These are phyloP conservation scores for Aleurites moluccanus DNA, from an alignment of 441 rosid genomes.

Conservation along the genomic window DNA sequence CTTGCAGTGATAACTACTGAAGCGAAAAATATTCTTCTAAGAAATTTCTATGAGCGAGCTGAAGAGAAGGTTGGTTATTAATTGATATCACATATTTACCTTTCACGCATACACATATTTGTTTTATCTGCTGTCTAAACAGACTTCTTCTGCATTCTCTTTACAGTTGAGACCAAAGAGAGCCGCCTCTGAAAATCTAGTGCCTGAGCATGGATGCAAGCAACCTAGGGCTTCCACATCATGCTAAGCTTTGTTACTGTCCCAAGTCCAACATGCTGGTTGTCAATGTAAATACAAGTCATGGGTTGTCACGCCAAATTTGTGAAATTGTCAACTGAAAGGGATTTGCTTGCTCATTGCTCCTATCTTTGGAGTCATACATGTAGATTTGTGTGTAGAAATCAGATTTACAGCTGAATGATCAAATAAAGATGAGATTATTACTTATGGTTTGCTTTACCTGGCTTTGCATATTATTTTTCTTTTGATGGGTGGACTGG, in stretches of 20 bases:
- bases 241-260: conserved; percentile 23
- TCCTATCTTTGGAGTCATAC: conserved; percentile 26
- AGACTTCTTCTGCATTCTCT: conserved; percentile 8
- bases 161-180: conserved; percentile 79
- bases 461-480: background rate
- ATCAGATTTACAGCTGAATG: conserved; percentile 16
- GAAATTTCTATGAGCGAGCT: conserved; percentile 61
- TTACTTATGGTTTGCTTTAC: background rate
- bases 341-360: conserved; percentile 19
- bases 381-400: conserved; percentile 27
- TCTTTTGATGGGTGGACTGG: too few species aligned
- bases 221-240: conserved; percentile 59
- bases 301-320: conserved; percentile 9
- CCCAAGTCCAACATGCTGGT: background rate
- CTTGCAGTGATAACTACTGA: conserved; percentile 67
- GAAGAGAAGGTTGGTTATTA: conserved; percentile 64
- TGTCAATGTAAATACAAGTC: conserved; percentile 26
- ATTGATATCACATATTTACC: conserved; percentile 11
- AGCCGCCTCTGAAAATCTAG: conserved; percentile 63
- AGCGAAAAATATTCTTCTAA: conserved; percentile 65
- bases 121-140: too few species aligned
- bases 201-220: conserved; percentile 74
- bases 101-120: too few species aligned
- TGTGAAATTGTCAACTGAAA: conserved; percentile 12
- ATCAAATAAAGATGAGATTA: conserved; percentile 9